Base-by-base conservation (phyloP, 306 rosid genomes). In the Trifolium dubium region DNA sequence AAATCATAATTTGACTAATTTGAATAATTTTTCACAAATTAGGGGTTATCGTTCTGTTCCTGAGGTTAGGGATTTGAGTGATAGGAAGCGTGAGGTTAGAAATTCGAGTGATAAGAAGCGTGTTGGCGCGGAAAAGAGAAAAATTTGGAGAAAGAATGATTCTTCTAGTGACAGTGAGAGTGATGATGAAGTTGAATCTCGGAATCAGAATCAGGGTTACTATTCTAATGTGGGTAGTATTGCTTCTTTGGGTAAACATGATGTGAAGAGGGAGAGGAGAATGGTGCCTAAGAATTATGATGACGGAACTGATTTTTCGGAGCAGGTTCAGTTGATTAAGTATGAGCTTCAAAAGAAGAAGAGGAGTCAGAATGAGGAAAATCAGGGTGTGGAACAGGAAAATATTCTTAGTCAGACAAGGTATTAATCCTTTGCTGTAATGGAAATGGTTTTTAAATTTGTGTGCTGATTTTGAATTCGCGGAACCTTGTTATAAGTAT, bases 231-330 rank as follows among this genome's bases (percentile, higher is more conserved):
- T 67, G n/a, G 94, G 92, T 15, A 87, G 96, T 40, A 87, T 87
- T 83, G 92, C 94, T 82, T 82, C 97, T 14, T 69, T 93, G 82
- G 96, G 97, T 55, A 86, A 82, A 76, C 77, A 82, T 84, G 97
- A 94, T 82, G 76, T 86, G 51, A 94, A 92, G 86, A 79, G 49
- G 30, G 85, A 74, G 78, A 87, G 86, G 86, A 84, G 96, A 76
- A 79, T 89, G 41, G 81, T 82, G 14, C 87, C 80, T 0, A 82
- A 76, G 73, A 1, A 74, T 10, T 77, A 55, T 59, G 85, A 82
- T 0, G 89, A 88, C 34, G 88, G 76, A 47, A 53, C 59, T 37
- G 86, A 86, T 77, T 74, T 86, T 59, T 15, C 82, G 5, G 89
- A 86, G 63, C 83, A 90, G 74, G 88, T 94, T 72, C 86, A 91